Conservation (phyloP, 805 yeast genomes). For the Cyberlindnera bimundalis region DNA sequence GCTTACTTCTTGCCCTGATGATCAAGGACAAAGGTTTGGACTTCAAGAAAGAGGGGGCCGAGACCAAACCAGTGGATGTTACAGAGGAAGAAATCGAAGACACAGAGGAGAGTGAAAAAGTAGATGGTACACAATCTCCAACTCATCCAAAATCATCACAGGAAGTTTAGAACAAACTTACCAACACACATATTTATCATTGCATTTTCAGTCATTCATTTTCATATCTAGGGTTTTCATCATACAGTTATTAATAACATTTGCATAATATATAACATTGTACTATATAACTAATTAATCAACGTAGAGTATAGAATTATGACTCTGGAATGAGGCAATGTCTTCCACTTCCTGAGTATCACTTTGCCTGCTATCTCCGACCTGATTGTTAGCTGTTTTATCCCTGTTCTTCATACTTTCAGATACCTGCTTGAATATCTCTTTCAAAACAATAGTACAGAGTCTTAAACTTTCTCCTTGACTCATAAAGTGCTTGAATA, state of each 20-base stretch:
- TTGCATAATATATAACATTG: too few species aligned
- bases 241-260: neutral
- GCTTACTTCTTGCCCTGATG: constrained; percentile 13
- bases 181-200: too few species aligned
- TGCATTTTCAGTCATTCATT: too few species aligned
- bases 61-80: neutral
- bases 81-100: neutral
- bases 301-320: constrained; percentile 4
- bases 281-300: neutral
- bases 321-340: constrained; percentile 12
- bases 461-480: constrained; percentile 41
- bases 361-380: neutral
- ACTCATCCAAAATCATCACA: too few species aligned
- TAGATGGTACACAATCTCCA: too few species aligned
- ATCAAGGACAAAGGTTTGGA: constrained; percentile 21
- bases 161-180: too few species aligned
- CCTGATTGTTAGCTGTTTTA: neutral
- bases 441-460: constrained; percentile 33
- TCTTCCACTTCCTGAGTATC: constrained; percentile 5
- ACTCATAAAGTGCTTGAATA: constrained; percentile 39
- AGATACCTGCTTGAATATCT: constrained; percentile 29
- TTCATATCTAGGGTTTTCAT: too few species aligned
- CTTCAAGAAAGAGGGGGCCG: constrained; percentile 6
- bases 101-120: too few species aligned
- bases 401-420: constrained; percentile 8